Evolutionary conservation across 768 basidiomycete species (phyloP).

Genomic region (Ramaria rubella): DNA sequence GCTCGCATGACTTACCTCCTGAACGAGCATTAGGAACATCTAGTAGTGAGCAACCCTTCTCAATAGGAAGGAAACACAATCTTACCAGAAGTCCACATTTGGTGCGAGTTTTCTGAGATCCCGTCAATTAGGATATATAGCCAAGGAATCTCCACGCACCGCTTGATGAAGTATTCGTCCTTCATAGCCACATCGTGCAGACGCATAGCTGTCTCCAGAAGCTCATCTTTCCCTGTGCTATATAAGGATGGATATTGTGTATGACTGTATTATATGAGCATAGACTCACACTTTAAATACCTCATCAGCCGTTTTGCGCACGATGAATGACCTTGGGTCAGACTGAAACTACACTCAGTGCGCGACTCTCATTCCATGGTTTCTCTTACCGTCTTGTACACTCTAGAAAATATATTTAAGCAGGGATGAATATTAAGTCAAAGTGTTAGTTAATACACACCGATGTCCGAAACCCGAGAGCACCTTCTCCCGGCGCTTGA

Average conservation of each 20-base stretch:
- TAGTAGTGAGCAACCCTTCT: slow-evolving; percentile 1
- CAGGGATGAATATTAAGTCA: background rate
- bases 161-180: slow-evolving; percentile 81
- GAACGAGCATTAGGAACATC: slow-evolving; percentile 15
- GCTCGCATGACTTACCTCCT: slow-evolving; percentile 42
- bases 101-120: slow-evolving; percentile 54
- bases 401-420: slow-evolving; percentile 25
- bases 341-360: slow-evolving; percentile 39
- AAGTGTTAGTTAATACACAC: slow-evolving; percentile 27
- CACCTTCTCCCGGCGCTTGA: slow-evolving; percentile 83
- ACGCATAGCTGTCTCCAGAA: slow-evolving; percentile 85
- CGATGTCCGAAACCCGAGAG: slow-evolving; percentile 89
- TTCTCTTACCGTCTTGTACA: slow-evolving; percentile 63
- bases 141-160: slow-evolving; percentile 22
- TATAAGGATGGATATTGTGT: slow-evolving; percentile 2
- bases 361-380: background rate
- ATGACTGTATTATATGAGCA: slow-evolving; percentile 1
- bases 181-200: slow-evolving; percentile 84
- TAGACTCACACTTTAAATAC: slow-evolving; percentile 77
- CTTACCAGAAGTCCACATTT: slow-evolving; percentile 88
- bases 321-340: slow-evolving; percentile 86
- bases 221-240: slow-evolving; percentile 79
- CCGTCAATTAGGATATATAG: slow-evolving; percentile 19
- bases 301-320: slow-evolving; percentile 83
- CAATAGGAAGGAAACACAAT: slow-evolving; percentile 10